Percentiles rank a stretch among this genome's conserved stretches.
Conservation (phyloP, 495 filamentous ascomycete species). For the Hypoxylon crocopeplum region DNA sequence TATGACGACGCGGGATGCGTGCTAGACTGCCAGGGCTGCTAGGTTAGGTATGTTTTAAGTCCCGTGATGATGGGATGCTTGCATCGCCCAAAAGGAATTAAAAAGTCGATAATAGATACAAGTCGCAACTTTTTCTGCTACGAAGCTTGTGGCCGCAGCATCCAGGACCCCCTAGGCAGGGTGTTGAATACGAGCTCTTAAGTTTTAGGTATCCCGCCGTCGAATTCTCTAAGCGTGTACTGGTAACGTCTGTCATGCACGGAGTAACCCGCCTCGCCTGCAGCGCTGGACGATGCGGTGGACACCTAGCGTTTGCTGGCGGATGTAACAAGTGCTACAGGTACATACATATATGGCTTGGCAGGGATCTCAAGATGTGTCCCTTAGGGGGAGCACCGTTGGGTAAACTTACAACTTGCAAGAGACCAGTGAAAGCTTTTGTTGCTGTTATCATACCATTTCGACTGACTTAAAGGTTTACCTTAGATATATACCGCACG, state of each 20-base stretch:
- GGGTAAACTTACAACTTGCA: too few species aligned
- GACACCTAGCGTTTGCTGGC: slow-evolving; percentile 15
- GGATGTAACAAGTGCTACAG: slow-evolving; percentile 12
- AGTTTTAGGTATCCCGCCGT: slow-evolving; percentile 15
- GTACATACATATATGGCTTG: too few species aligned
- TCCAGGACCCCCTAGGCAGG: slow-evolving; percentile 4
- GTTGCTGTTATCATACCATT: too few species aligned
- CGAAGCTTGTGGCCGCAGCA: slow-evolving; percentile 14
- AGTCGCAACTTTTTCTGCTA: slow-evolving; percentile 14
- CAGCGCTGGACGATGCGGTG: slow-evolving; percentile 9
- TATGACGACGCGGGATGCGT: slow-evolving; percentile 6
- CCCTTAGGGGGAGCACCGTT: too few species aligned
- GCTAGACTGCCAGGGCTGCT: too few species aligned
- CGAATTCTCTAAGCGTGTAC: too few species aligned
- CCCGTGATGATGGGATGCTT: too few species aligned
- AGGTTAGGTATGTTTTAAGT: too few species aligned
- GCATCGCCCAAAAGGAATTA: slow-evolving; percentile 1
- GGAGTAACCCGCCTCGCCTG: slow-evolving; percentile 20
- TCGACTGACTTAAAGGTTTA: too few species aligned
- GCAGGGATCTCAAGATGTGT: too few species aligned
- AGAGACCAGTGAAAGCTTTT: too few species aligned
- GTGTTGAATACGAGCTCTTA: slow-evolving; percentile 30
- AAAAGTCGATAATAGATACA: slow-evolving; percentile 5
- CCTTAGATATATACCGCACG: too few species aligned
- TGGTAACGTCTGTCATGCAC: slow-evolving; percentile 17